Conservation (phyloP, 2,329 filamentous ascomycete genomes). For the Ascosphaera acerosa region DNA sequence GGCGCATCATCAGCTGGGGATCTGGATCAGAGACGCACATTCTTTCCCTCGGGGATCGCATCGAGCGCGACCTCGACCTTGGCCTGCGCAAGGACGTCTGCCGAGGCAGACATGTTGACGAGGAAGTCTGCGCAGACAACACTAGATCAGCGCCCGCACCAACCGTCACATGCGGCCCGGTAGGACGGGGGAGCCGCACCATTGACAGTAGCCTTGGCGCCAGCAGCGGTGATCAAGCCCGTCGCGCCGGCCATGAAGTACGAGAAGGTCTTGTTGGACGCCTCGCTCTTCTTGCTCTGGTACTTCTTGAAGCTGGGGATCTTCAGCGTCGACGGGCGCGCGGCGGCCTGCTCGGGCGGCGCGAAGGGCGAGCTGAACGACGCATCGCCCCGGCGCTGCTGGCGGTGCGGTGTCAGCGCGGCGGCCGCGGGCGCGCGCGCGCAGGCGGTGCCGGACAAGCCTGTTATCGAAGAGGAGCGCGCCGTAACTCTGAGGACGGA, state of each 20-base stretch:
- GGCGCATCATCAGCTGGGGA: conserved; percentile 1
- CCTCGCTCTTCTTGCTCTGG: conserved; percentile 40
- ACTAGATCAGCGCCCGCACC: no score
- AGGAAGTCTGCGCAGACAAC: conserved; percentile 99
- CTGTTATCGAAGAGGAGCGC: conserved; percentile 21
- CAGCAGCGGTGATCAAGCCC: conserved; percentile 73
- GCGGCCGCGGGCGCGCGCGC: conserved; percentile 18
- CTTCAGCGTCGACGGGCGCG: conserved; percentile 32
- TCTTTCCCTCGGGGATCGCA: conserved; percentile 95
- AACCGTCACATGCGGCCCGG: no score
- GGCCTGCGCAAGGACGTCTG: conserved; percentile 94
- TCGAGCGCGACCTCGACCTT: conserved; percentile 95
- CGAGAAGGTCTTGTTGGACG: conserved; percentile 62
- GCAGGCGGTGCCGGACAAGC: conserved; percentile 14
- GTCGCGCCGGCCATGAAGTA: conserved; percentile 98
- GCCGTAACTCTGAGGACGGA: conserved; percentile 33
- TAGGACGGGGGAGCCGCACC: no score
- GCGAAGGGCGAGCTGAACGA: conserved; percentile 31
- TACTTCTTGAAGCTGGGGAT: conserved; percentile 85
- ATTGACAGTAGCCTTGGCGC: conserved; percentile 94
- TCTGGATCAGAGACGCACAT: conserved; percentile 35
- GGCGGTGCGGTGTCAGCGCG: conserved; percentile 13
- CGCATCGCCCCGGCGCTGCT: conserved; percentile 10
- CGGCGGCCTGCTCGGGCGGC: conserved; percentile 18
- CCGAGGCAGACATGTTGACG: conserved; percentile 98